Evolutionary conservation across 1,139 yeast genomes (phyloP).

Genomic region (Blastobotrys arbuscula): DNA sequence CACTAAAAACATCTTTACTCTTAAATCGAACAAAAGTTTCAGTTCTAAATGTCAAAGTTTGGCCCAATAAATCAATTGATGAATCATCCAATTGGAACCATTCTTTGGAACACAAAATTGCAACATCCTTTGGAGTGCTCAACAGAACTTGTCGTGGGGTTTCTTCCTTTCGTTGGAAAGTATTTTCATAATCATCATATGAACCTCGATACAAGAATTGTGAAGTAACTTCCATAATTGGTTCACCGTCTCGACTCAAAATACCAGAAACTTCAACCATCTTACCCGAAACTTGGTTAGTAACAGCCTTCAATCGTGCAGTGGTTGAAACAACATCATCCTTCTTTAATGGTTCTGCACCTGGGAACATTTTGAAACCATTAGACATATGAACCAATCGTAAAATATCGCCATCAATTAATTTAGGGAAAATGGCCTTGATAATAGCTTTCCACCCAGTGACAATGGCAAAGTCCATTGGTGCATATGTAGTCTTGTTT

Average conservation of each 20-base stretch:
- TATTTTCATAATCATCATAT: conserved; percentile 80
- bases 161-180: conserved; percentile 85
- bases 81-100: conserved; percentile 85
- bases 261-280: conserved; percentile 94
- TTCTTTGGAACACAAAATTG: conserved; percentile 90
- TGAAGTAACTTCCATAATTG: conserved; percentile 92
- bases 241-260: conserved; percentile 63
- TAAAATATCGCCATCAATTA: conserved; percentile 93
- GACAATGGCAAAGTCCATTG: conserved; percentile 99
- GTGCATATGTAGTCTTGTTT: conserved; percentile 82
- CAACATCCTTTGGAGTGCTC: conserved; percentile 78
- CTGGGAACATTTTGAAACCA: conserved; percentile 90
- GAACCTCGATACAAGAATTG: conserved; percentile 95
- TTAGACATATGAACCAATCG: conserved; percentile 92
- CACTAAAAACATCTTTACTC: conserved; percentile 66
- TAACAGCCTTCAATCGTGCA: conserved; percentile 83
- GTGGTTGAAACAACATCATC: conserved; percentile 80
- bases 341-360: conserved; percentile 81
- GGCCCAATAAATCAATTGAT: conserved; percentile 65
- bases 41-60: conserved; percentile 84
- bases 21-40: conserved; percentile 80
- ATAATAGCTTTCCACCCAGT: conserved; percentile 98
- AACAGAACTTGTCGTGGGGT: conserved; percentile 78
- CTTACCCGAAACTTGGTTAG: conserved; percentile 90
- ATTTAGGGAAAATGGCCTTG: conserved; percentile 93